phyloP scores from a whole-genome alignment of 768 basidiomycete species.

The Tephrocybe sp. region DNA sequence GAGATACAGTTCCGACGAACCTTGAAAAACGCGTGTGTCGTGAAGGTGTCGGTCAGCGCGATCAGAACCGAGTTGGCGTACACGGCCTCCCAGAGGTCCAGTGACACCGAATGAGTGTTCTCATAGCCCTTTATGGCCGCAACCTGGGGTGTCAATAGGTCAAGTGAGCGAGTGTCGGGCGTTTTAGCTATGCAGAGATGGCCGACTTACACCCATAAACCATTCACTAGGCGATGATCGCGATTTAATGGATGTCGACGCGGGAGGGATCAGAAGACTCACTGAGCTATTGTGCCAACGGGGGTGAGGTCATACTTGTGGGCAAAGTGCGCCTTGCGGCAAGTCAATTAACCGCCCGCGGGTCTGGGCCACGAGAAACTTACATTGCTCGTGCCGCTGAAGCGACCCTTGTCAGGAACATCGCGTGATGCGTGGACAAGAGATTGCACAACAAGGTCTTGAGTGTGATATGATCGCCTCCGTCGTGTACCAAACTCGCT shows the following conservation, averaged over 20 bases:
- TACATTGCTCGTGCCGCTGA: constrained; percentile 93
- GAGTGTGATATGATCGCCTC: constrained; percentile 68
- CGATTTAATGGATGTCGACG: neutral
- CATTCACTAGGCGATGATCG: constrained; percentile 59
- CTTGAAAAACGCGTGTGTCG: constrained; percentile 82
- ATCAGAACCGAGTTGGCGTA: constrained; percentile 61
- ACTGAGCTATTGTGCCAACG: constrained; percentile 89
- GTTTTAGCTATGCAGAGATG: constrained; percentile 3
- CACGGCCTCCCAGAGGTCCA: constrained; percentile 86
- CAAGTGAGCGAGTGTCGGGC: constrained; percentile 1
- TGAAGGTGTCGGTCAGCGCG: constrained; percentile 95
- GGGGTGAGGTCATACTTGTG: constrained; percentile 63
- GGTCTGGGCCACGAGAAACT: constrained; percentile 14
- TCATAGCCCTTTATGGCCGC: constrained; percentile 86
- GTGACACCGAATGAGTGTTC: constrained; percentile 66
- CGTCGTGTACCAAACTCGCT: constrained; percentile 90
- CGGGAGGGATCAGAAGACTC: constrained; percentile 27
- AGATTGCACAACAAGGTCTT: constrained; percentile 74
- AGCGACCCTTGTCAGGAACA: constrained; percentile 45
- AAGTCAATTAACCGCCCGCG: constrained; percentile 7
- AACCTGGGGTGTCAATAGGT: constrained; percentile 46
- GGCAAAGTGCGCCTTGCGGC: constrained; percentile 77
- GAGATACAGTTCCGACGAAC: constrained; percentile 37
- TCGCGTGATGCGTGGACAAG: constrained; percentile 67
- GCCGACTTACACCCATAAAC: constrained; percentile 77